Evolutionary conservation across 495 filamentous ascomycete species (phyloP), one percentile per base, ranked within the genome.

Genomic region (Tuber magnatum): DNA sequence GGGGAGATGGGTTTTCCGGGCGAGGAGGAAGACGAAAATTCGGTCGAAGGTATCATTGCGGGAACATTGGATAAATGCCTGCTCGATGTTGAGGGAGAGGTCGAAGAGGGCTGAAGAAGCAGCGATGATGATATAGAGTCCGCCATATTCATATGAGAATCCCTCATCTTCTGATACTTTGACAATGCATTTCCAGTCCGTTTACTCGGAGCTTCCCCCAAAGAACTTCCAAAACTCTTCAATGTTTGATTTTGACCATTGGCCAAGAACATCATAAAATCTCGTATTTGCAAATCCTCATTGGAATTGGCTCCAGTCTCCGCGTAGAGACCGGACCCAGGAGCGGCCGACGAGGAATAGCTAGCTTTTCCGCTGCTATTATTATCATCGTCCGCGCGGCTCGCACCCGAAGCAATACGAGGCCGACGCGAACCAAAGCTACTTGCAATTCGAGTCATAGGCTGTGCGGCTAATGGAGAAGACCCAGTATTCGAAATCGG

Each of bases 1-100:
- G 94, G 94, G 3, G 93, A 97, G 69, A 97, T 87, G 1, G 94
- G 93, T 78, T 97, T 98, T 73, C 93, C 93, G 10, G 92, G 93
- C 5, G 94, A 96, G 3, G 94, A 94, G 7, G 92, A 92, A 1
- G 91, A 90, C 18, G 94, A 96, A 68, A 92, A 87, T n/a, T 92
- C 92, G 28, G 91, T 92, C 0, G 91, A 91, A 56, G 89, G 90
- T 71, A 93, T 88, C 92, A 97, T 94, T 12, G 90, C 90, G 28
- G 94, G 93, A 22, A 95, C 91, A 71, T 90, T 94, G 6, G 91
- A 89, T 24, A 97, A 85, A 76, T 97, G 92, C 32, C 93, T 90
- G 82, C 93, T 97, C 0, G 92, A 95, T 61, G 80, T 77, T 32
- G 77, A 80, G 65, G 76, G 80, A 1, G 94, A 91, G 74, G 86